phyloP scores from a whole-genome alignment of 1,139 yeast genomes.

The Suhomyces kunorum region DNA sequence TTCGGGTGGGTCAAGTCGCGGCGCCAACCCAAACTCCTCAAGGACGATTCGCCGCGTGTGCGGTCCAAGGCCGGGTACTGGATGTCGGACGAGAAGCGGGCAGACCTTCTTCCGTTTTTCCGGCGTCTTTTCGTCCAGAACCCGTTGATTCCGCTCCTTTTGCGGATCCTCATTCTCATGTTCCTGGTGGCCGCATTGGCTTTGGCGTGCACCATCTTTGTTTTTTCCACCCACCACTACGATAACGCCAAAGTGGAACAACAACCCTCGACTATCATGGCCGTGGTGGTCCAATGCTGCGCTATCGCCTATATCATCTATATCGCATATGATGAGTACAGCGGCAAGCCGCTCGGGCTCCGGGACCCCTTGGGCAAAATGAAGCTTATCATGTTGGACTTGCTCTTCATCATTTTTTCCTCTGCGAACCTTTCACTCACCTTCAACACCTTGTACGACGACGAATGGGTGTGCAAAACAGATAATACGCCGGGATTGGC shows the following conservation, averaged over 20 bases:
- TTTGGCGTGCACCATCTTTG: constrained; percentile 64
- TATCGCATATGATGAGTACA: constrained; percentile 87
- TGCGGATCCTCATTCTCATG: constrained; percentile 67
- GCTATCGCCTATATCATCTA: constrained; percentile 78
- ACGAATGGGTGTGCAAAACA: constrained; percentile 74
- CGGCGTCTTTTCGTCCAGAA: constrained; percentile 64
- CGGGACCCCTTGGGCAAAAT: constrained; percentile 82
- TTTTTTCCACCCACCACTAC: constrained; percentile 42
- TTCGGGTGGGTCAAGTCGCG: constrained; percentile 12
- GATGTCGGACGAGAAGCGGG: constrained; percentile 65
- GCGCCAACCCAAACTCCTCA: constrained; percentile 15
- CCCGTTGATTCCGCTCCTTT: constrained; percentile 77
- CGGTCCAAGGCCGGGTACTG: constrained; percentile 64
- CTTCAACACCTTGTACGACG: constrained; percentile 79
- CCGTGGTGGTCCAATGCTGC: constrained; percentile 76
- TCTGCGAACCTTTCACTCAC: constrained; percentile 86
- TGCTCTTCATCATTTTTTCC: constrained; percentile 87
- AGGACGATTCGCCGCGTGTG: constrained; percentile 36
- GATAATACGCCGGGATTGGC: constrained; percentile 24
- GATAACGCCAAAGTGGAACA: constrained; percentile 56
- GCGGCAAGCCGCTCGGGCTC: constrained; percentile 87
- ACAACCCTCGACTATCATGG: constrained; percentile 92
- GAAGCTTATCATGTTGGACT: constrained; percentile 73
- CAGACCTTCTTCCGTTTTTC: constrained; percentile 56
- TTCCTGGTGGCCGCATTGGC: constrained; percentile 66